Percentiles rank a stretch among this genome's conserved stretches.
These are phyloP conservation scores for Corynascus novoguineensis DNA, from an alignment of 495 filamentous ascomycete species.

Conservation along the genomic window DNA sequence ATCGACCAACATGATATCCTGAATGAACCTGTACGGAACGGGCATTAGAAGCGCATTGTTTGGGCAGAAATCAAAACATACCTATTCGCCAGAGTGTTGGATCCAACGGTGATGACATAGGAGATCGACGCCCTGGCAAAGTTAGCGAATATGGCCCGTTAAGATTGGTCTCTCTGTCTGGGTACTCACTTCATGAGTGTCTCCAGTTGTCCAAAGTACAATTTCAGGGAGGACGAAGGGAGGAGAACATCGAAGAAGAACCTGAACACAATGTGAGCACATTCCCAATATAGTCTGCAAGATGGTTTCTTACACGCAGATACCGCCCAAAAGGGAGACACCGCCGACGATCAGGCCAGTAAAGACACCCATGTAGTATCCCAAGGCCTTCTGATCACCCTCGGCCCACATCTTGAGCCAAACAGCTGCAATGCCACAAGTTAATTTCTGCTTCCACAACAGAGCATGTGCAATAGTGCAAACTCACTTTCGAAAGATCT, in stretches of 20 bases:
- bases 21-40: slow-evolving; percentile 3
- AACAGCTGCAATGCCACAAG: not conserved
- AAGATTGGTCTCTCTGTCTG: too few relatives aligned
- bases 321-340: not conserved
- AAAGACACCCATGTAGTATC: slow-evolving; percentile 9
- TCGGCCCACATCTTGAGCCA: slow-evolving; percentile 14
- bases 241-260: slow-evolving; percentile 11
- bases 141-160: not conserved
- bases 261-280: not conserved
- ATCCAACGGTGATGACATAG: slow-evolving; percentile 8
- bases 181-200: slow-evolving; percentile 11
- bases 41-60: not conserved
- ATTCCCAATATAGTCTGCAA: not conserved
- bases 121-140: not conserved
- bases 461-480: too few relatives aligned
- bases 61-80: not conserved
- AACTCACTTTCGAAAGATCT: slow-evolving; percentile 11
- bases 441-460: not conserved
- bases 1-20: slow-evolving; percentile 11
- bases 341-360: slow-evolving; percentile 10
- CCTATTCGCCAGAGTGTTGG: slow-evolving; percentile 7
- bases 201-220: slow-evolving; percentile 7
- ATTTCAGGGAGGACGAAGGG: not conserved
- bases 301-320: slow-evolving; percentile 5
- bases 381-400: not conserved